Evolutionary conservation across 371 early-diverging fungal genomes (phyloP), one percentile per base, ranked within the genome.

Genomic region (Quaeritorhiza haematococci): DNA sequence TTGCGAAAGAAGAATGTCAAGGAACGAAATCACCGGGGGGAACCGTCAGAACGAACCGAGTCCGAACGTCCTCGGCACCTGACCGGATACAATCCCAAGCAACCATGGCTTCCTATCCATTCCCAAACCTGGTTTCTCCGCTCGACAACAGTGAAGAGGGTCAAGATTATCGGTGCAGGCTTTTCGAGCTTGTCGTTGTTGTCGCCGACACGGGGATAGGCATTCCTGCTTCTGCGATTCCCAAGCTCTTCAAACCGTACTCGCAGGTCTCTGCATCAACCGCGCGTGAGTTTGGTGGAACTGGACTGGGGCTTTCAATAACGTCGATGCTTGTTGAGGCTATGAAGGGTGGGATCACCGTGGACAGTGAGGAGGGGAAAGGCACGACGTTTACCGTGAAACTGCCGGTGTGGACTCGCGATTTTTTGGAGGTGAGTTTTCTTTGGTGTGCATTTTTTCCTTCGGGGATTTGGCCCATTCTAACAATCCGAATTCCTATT

Each of bases 131-230:
- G n/a, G n/a, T n/a, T n/a, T n/a, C n/a, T n/a, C n/a, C n/a, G n/a
- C n/a, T n/a, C n/a, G n/a, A n/a, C n/a, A n/a, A n/a, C n/a, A n/a
- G n/a, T n/a, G n/a, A n/a, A n/a, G n/a, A n/a, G n/a, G n/a, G n/a
- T n/a, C n/a, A n/a, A n/a, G n/a, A n/a, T n/a, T n/a, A n/a, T n/a
- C n/a, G n/a, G n/a, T n/a, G n/a, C n/a, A n/a, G n/a, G n/a, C n/a
- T n/a, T n/a, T n/a, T n/a, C n/a, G n/a, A n/a, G n/a, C n/a, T n/a
- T n/a, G n/a, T n/a, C n/a, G n/a, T n/a, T n/a, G n/a, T n/a, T n/a
- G 56, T 92, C 23, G 69, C 70, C 26, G 93, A 93, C 61, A 87
- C 87, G 0, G 94, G 94, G 33, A 91, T 91, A 27, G 94, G 92
- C 19, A 91, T 92, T 57, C 73, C 84, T 45, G 76, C 82, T 35